Evolutionary conservation across 495 filamentous ascomycete species (phyloP), one percentile per base, ranked within the genome.

Genomic region (Daldinia loculata): DNA sequence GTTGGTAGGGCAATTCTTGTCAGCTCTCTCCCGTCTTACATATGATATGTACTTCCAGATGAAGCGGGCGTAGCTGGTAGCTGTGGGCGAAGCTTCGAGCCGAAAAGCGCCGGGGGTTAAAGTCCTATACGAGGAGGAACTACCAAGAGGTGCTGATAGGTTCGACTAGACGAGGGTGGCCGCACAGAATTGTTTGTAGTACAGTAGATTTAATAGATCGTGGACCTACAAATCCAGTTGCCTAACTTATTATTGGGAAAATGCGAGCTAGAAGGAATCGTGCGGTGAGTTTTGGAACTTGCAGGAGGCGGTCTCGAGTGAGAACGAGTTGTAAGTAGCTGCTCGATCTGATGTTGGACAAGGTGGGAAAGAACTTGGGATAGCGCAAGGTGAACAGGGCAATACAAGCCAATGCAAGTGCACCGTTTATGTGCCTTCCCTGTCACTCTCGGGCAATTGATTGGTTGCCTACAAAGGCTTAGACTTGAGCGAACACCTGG

Each of bases 81-180:
- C 70, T 68, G 70, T 73, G 56, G 57, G 70, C 66, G 61, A 69
- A 69, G 61, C 66, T 27, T 62, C 57, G 56, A 73, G 43, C 70
- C 70, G 70, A 72, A 39, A 48, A 53, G 36, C 50, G 43, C 70
- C 65, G 58, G 70, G 70, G 56, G 61, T 63, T 62, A 34, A 56
- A 39, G 65, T 53, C 57, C 41, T 69, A 73, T 73, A 73, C 70
- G 70, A 73, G 65, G 66, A 73, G 56, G 38, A 32, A 38, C 61
- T 48, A 9, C 48, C 19, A 39, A 17, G 29, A 53, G 17, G 3
- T 38, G 29, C 39, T 53, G 51, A 63, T 32, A 41, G 39, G 34
- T 32, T 63, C 38, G 26, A 48, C 52, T 50, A 34, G 52, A 56
- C 57, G 43, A 41, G 36, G 45, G 43, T n/a, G 43, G 34, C 34